Evolutionary conservation across 805 yeast genomes (phyloP).

Genomic region (Nakazawaea pomicola): DNA sequence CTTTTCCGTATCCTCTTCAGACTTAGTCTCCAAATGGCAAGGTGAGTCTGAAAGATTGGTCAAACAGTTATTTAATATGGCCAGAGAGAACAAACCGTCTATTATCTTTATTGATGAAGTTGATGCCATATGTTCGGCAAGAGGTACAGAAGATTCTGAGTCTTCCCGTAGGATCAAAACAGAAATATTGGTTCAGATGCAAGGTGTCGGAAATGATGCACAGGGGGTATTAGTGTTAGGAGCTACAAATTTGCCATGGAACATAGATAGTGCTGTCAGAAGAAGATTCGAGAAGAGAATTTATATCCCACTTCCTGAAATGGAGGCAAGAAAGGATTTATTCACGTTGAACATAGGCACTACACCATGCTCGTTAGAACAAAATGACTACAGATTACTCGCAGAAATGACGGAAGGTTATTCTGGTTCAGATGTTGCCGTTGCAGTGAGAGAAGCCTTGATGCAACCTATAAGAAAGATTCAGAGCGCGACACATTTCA

Average conservation of each 20-base stretch:
- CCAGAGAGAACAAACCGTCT: slow-evolving; percentile 92
- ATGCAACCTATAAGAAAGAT: slow-evolving; percentile 97
- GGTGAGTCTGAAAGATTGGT: slow-evolving; percentile 97
- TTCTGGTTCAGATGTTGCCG: slow-evolving; percentile 96
- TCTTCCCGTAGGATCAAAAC: slow-evolving; percentile 96
- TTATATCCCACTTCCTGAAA: slow-evolving; percentile 91
- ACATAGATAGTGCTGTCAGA: slow-evolving; percentile 93
- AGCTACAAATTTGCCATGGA: slow-evolving; percentile 99
- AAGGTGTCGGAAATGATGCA: slow-evolving; percentile 96
- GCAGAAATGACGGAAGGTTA: slow-evolving; percentile 96
- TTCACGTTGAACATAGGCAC: slow-evolving; percentile 89
- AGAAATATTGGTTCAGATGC: slow-evolving; percentile 94
- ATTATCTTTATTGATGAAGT: slow-evolving; percentile 97
- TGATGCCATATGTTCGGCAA: slow-evolving; percentile 95
- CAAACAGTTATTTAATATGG: slow-evolving; percentile 91
- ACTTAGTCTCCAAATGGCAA: slow-evolving; percentile 98
- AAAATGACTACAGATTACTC: slow-evolving; percentile 68
- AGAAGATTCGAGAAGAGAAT: slow-evolving; percentile 95
- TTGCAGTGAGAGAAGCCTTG: slow-evolving; percentile 92
- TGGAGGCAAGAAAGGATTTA: slow-evolving; percentile 89
- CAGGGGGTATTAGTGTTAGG: slow-evolving; percentile 91
- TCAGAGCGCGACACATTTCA: slow-evolving; percentile 94
- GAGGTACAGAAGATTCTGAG: slow-evolving; percentile 97
- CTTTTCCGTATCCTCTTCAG: slow-evolving; percentile 93
- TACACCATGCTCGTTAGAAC: slow-evolving; percentile 75